Evolutionary conservation across 306 rosid species (phyloP).

Genomic region (Cucumis melo): DNA sequence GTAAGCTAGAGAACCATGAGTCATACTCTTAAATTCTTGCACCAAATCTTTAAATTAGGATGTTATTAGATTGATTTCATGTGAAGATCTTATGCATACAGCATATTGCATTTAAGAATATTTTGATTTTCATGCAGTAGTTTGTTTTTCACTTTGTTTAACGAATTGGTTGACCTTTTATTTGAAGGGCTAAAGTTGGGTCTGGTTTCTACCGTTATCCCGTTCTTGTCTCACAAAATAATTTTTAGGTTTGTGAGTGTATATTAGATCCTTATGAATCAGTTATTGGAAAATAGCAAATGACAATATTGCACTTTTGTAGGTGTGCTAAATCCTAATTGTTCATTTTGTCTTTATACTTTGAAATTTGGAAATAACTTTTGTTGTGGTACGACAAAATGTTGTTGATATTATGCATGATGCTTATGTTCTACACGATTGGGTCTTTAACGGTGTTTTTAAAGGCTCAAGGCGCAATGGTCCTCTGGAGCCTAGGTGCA

Average conservation of each 20-base stretch:
- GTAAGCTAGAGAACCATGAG: slow-evolving; percentile 29
- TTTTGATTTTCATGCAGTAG: background rate
- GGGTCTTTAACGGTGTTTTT: no score
- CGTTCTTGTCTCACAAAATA: background rate
- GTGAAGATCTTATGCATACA: background rate
- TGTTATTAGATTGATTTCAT: background rate
- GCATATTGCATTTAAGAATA: background rate
- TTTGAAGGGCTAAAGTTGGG: background rate
- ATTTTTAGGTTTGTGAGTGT: background rate
- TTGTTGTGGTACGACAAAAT: background rate
- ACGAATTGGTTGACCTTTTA: background rate
- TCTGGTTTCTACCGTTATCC: background rate
- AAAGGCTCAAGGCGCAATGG: no score
- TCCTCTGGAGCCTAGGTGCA: no score
- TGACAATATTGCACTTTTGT: background rate
- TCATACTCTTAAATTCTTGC: background rate
- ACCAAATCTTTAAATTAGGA: background rate
- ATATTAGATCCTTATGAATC: background rate
- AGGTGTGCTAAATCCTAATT: background rate
- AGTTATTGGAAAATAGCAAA: background rate
- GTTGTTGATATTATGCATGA: background rate
- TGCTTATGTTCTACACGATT: background rate
- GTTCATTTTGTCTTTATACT: background rate
- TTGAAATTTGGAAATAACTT: background rate
- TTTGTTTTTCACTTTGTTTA: background rate